phyloP scores from a whole-genome alignment of 2,329 filamentous ascomycete genomes.

The Colletotrichum spinosum region DNA sequence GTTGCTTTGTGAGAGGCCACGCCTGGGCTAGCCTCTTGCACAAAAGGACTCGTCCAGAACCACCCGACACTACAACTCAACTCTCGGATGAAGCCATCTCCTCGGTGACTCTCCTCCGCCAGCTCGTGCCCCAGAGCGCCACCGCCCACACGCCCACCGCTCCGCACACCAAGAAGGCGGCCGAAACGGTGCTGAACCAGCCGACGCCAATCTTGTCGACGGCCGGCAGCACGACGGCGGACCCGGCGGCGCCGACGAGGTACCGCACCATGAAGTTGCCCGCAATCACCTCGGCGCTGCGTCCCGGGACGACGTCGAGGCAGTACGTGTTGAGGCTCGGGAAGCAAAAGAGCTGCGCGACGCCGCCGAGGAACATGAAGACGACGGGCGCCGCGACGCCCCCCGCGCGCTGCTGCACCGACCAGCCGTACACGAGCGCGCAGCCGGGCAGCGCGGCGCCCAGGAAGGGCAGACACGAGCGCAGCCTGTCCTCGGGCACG shows the following conservation, averaged over 20 bases:
- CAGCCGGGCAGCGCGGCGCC: no score
- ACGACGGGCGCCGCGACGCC: constrained; percentile 65
- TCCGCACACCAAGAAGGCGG: constrained; percentile 27
- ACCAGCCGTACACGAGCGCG: no score
- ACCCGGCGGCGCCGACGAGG: constrained; percentile 77
- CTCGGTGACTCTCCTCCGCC: constrained; percentile 24
- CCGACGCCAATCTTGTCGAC: constrained; percentile 82
- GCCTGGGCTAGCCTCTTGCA: no score
- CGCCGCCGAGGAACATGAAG: constrained; percentile 76
- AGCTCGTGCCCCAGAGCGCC: constrained; percentile 27
- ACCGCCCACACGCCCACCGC: constrained; percentile 39
- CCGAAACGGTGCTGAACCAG: constrained; percentile 81
- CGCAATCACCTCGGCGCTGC: constrained; percentile 57
- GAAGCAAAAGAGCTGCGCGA: constrained; percentile 77
- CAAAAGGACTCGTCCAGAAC: no score
- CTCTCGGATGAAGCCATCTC: background rate
- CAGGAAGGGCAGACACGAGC: no score
- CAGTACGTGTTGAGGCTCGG: constrained; percentile 73
- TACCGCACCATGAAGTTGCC: constrained; percentile 86
- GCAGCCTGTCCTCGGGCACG: no score
- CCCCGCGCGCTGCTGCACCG: no score
- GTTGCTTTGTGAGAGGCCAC: no score
- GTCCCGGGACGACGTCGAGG: constrained; percentile 35
- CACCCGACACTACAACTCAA: no score
- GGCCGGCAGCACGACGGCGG: constrained; percentile 78